Conservation (phyloP, 1,284 basidiomycete genomes). For the Ganoderma lingzhi region DNA sequence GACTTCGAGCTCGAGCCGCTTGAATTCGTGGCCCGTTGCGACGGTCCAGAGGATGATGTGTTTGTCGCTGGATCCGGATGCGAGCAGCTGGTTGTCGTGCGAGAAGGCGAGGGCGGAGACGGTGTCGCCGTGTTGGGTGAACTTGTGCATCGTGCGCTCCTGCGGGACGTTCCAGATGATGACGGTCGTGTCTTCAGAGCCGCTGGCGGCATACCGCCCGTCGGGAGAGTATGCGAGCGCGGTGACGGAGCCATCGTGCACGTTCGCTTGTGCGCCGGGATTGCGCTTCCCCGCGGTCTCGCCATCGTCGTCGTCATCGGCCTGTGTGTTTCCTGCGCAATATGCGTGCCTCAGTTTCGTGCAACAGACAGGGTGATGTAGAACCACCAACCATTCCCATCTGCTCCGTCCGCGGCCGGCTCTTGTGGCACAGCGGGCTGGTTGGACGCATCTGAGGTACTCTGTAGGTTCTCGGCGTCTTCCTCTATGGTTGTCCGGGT, state of each 20-base stretch:
- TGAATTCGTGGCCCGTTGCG: slow-evolving; percentile 7
- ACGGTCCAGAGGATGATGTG: slow-evolving; percentile 33
- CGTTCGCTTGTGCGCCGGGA: slow-evolving; percentile 6
- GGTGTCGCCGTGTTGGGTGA: not conserved
- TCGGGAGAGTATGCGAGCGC: slow-evolving; percentile 34
- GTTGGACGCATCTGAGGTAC: not conserved
- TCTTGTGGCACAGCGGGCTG: not conserved
- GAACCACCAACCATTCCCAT: not conserved
- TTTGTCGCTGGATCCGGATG: slow-evolving; percentile 33
- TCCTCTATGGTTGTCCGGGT: not conserved
- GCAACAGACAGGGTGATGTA: not conserved
- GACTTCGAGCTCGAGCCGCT: slow-evolving; percentile 16
- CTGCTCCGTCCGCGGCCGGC: no score
- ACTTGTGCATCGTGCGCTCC: not conserved
- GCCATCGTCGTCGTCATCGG: not conserved
- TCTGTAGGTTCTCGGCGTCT: not conserved
- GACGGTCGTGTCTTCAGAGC: slow-evolving; percentile 31
- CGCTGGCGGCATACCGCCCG: slow-evolving; percentile 35
- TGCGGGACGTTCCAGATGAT: slow-evolving; percentile 30
- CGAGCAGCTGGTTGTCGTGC: slow-evolving; percentile 16
- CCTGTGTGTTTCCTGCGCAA: not conserved
- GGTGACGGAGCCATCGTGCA: slow-evolving; percentile 29
- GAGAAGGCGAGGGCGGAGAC: slow-evolving; percentile 18
- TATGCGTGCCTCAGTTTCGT: not conserved
- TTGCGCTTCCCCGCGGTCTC: not conserved